These are phyloP conservation scores for Saturnispora dispora DNA, from an alignment of 805 yeast species.

Conservation along the genomic window DNA sequence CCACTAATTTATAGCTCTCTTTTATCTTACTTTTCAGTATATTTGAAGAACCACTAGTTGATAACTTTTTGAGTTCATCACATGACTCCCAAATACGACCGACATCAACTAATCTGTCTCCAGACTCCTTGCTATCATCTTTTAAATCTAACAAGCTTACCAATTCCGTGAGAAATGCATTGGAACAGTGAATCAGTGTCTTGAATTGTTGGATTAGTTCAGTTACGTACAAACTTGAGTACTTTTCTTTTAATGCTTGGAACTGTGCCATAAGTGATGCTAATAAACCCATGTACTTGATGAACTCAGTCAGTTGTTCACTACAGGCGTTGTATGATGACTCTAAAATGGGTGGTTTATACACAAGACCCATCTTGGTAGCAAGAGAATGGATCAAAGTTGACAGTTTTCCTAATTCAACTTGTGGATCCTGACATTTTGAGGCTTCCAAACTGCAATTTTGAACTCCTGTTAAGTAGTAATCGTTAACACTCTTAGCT, in stretches of 20 bases:
- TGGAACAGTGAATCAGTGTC: conserved; percentile 6
- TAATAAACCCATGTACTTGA: conserved; percentile 36
- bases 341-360: conserved; percentile 46
- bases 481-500: background rate
- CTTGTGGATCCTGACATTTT: conserved; percentile 35
- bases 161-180: conserved; percentile 13
- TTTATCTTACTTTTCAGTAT: conserved; percentile 39
- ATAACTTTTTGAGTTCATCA: conserved; percentile 35
- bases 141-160: conserved; percentile 9
- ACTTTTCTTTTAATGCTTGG: conserved; percentile 26
- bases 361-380: conserved; percentile 67
- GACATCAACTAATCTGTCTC: conserved; percentile 43
- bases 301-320: conserved; percentile 38
- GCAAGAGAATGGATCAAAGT: conserved; percentile 62
- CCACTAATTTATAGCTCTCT: conserved; percentile 37
- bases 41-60: conserved; percentile 45
- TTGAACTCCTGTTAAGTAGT: background rate
- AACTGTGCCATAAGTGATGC: conserved; percentile 38
- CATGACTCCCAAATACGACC: conserved; percentile 70
- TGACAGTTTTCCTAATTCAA: conserved; percentile 51
- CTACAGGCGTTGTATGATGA: conserved; percentile 36
- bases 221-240: conserved; percentile 23
- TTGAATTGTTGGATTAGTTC: conserved; percentile 24
- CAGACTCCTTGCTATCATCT: conserved; percentile 19
- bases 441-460: conserved; percentile 16